phyloP scores from a whole-genome alignment of 176 grass and related monocot genomes.

The Ensete ventricosum region DNA sequence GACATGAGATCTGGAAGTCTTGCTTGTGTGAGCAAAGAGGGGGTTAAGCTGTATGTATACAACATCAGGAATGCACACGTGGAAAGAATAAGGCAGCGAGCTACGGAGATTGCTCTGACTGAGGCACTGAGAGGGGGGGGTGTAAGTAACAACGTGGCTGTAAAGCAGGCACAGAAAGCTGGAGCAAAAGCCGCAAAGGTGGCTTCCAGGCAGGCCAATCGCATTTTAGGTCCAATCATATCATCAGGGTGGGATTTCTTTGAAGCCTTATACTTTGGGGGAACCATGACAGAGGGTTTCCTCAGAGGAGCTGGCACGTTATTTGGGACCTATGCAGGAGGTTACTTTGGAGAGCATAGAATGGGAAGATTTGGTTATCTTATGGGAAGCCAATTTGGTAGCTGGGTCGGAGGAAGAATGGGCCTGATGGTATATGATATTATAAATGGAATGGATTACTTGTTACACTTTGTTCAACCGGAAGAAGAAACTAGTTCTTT shows the following conservation, averaged over 20 bases:
- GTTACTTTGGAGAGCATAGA: conserved; percentile 82
- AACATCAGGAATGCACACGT: conserved; percentile 63
- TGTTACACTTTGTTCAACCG: conserved; percentile 43
- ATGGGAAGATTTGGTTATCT: conserved; percentile 81
- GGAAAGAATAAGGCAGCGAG: conserved; percentile 48
- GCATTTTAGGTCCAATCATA: conserved; percentile 80
- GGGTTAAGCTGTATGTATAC: conserved; percentile 80
- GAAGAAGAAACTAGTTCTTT: conserved; percentile 28
- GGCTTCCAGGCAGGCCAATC: conserved; percentile 74
- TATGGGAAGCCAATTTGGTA: conserved; percentile 80
- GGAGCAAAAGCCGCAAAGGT: conserved; percentile 72
- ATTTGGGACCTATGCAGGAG: conserved; percentile 74
- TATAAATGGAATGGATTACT: conserved; percentile 58
- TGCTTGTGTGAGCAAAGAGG: conserved; percentile 71
- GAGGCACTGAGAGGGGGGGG: conserved; percentile 78
- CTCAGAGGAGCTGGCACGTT: conserved; percentile 78
- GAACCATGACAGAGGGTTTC: conserved; percentile 80
- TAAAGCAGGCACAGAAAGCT: conserved; percentile 74
- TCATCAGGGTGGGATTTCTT: conserved; percentile 98
- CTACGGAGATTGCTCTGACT: conserved; percentile 51
- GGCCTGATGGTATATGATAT: conserved; percentile 97
- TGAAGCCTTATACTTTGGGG: conserved; percentile 90
- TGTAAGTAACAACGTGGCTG: conserved; percentile 35
- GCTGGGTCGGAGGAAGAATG: conserved; percentile 88
- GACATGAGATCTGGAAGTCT: conserved; percentile 84